Evolutionary conservation across 75 land plant genomes (phyloP), one percentile per base, ranked within the genome.

Genomic region (Sequoia sempervirens): DNA sequence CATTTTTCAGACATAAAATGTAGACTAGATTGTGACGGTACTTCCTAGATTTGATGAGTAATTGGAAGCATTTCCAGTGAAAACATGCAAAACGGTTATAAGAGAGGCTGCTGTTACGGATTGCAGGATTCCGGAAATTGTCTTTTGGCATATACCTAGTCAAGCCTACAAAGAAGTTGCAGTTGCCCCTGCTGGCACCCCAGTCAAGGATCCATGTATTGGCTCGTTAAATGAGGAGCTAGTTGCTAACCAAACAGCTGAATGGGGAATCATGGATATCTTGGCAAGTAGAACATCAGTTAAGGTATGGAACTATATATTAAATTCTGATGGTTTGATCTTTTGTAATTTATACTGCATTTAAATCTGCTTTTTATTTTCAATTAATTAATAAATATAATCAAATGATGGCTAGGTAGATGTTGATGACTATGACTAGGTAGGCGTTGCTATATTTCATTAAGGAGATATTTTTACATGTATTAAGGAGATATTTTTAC

Each of bases 121-220:
- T 83, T 75, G 53, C 93, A 97, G 99, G 81, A 86, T 96, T 20
- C 95, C 98, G 20, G 99, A 97, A 86, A 46, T 97, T 75, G 87
- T 96, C 2, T 97, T 97, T 84, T 97, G 98, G 98, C 99, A 97
- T 81, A 94, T 96, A 82, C 99, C 99, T 82, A 94, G 93, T 84
- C 85, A 87, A 45, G 93, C 94, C 12, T 96, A 87, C 52, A 82
- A 84, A n/a, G n/a, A n/a, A n/a, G n/a, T n/a, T 40, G 47, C 84
- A 32, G 91, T 92, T 52, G 93, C 89, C 80, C 94, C 94, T 41
- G 83, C 76, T 45, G 69, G 73, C 64, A 69, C 26, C 15, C 75
- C 73, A 38, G 89, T 94, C 52, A 66, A 80, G 18, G 81, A 90
- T 46, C 96, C 93, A 38, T 97, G 99, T 88, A 91, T 96, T 30